Evolutionary conservation across 2,329 filamentous ascomycete species (phyloP), one percentile per base, ranked within the genome.

Genomic region (Bipolaris sorokiniana): DNA sequence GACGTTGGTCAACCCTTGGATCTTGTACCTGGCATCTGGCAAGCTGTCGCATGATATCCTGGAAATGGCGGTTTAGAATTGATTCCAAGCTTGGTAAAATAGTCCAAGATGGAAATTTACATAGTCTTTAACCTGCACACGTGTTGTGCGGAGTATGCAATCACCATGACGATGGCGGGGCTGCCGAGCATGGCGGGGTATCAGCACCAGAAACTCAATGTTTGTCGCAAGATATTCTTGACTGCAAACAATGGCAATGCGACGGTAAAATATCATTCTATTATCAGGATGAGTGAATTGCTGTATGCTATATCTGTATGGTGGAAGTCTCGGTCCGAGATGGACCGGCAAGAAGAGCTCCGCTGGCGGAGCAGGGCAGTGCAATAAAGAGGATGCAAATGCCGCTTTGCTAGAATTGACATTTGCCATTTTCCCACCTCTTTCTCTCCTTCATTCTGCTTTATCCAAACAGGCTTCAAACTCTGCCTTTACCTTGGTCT

Each of bases 321-420:
- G 51, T 26, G 46, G 20, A 6, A 46, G 7, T 31, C 51, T 67
- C 66, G 68, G 67, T 62, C 61, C 59, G 62, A 67, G 60, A 61
- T 67, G 56, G 33, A 46, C 66, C 66, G 67, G 57, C 40, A 44
- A 41, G 48, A 51, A 38, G 48, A 55, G 58, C 50, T 51, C 53
- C 62, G 56, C 22, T 58, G 51, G 52, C 61, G 52, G 56, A 54
- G 49, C 48, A 54, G 41, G 42, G 28, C 51, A 36, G 54, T 47
- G 44, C 53, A 61, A 59, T 65, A 64, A 65, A 66, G 58, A 45
- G 58, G 23, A 40, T 54, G 42, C 58, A 56, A 59, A 59, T 28
- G 63, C 68, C 69, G 61, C 59, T 57, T 51, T 56, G 48, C 48
- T 20, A 33, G 13, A 53, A 51, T 37, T 34, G 37, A 33, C 18